A percentile compares a stretch with the other conserved stretches of the same genome.
These are phyloP conservation scores for Aspergillus bombycis DNA, from an alignment of 2,329 filamentous ascomycete genomes.

Conservation along the genomic window DNA sequence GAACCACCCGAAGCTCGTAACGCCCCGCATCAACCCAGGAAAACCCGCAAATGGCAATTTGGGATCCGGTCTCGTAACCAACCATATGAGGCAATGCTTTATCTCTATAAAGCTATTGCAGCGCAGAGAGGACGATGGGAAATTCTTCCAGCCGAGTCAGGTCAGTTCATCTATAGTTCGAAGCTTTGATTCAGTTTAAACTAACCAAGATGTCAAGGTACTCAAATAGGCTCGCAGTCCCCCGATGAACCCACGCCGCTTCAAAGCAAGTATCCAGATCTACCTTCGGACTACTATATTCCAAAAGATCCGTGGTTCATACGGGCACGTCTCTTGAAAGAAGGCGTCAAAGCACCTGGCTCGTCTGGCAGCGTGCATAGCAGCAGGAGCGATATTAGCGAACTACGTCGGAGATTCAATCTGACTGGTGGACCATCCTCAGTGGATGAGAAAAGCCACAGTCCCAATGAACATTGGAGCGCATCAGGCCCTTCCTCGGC, in stretches of 20 bases:
- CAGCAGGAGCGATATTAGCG: conserved; percentile 46
- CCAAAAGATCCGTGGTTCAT: conserved; percentile 96
- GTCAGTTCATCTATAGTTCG: conserved; percentile 27
- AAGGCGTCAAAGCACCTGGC: conserved; percentile 67
- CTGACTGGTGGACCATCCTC: conserved; percentile 37
- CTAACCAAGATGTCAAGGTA: conserved; percentile 25
- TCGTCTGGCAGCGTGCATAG: conserved; percentile 42
- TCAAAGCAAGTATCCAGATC: conserved; percentile 48
- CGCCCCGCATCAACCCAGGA: conserved; percentile 55
- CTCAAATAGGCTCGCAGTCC: conserved; percentile 37
- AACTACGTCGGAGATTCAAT: conserved; percentile 44
- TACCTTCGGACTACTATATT: conserved; percentile 71
- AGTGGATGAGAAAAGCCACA: conserved; percentile 37
- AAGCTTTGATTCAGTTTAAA: background rate
- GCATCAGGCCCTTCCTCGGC: conserved; percentile 43
- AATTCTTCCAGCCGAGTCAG: conserved; percentile 50
- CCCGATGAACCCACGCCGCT: conserved; percentile 42
- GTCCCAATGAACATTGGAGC: conserved; percentile 37
- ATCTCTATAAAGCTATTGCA: conserved; percentile 88
- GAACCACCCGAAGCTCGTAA: conserved; percentile 58
- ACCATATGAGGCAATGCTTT: conserved; percentile 90
- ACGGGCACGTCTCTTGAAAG: conserved; percentile 82
- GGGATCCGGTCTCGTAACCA: conserved; percentile 93
- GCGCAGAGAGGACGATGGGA: conserved; percentile 92
- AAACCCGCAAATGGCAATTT: conserved; percentile 92